A percentile compares a stretch with the other conserved stretches of the same genome.
These are phyloP conservation scores for Aspergillus hiratsukae DNA, from an alignment of 2,329 filamentous ascomycete species.

Conservation along the genomic window DNA sequence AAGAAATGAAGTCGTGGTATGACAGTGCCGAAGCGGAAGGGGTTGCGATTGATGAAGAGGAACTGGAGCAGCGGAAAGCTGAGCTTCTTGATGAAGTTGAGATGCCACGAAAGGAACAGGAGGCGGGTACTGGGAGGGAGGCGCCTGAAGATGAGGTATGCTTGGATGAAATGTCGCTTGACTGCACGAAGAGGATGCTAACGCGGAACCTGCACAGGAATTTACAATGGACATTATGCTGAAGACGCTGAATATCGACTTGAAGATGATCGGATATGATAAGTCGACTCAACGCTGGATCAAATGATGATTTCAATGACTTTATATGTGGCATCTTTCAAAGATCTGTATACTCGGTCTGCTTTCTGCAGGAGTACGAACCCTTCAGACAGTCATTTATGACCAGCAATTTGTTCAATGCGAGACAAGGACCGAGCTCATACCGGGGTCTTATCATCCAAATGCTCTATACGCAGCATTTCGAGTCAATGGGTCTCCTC, in stretches of 20 bases:
- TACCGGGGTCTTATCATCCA: no score
- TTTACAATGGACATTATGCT: constrained; percentile 71
- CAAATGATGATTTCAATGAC: constrained; percentile 11
- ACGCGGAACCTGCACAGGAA: constrained; percentile 37
- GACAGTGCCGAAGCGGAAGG: constrained; percentile 32
- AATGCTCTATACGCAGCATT: not conserved
- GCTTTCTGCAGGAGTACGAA: not conserved
- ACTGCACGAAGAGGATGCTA: not conserved
- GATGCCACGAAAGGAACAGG: constrained; percentile 30
- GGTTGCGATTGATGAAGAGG: constrained; percentile 30
- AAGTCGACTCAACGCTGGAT: constrained; percentile 55
- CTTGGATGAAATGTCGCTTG: constrained; percentile 36
- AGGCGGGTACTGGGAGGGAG: constrained; percentile 32
- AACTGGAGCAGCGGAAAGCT: constrained; percentile 29
- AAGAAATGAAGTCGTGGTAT: constrained; percentile 35
- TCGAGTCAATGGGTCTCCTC: not conserved
- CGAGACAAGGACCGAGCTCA: no score
- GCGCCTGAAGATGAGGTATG: constrained; percentile 33
- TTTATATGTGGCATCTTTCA: not conserved
- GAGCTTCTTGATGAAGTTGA: constrained; percentile 41
- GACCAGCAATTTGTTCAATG: no score
- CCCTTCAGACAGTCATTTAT: no score
- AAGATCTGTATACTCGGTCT: not conserved
- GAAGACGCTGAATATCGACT: constrained; percentile 59
- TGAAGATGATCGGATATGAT: constrained; percentile 61